Conservation (phyloP, 768 basidiomycete genomes). For the Ramaria sp. region DNA sequence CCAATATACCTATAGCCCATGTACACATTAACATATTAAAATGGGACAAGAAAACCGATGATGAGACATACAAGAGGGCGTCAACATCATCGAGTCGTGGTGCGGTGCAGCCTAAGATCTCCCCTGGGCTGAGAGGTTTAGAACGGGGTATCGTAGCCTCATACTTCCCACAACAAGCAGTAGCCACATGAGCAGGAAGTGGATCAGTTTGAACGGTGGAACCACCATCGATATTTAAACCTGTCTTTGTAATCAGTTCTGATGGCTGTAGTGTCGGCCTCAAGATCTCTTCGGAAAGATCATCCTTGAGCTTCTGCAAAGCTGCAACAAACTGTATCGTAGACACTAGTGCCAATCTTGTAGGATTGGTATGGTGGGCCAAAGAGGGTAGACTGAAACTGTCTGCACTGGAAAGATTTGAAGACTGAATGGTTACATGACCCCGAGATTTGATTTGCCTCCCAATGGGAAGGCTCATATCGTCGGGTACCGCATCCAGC, state of each 20-base stretch:
- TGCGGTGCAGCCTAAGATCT: conserved; percentile 95
- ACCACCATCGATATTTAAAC: conserved; percentile 6
- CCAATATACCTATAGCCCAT: conserved; percentile 68
- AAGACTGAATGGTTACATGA: conserved; percentile 55
- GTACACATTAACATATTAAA: neutral
- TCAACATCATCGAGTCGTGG: conserved; percentile 73
- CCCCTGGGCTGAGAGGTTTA: conserved; percentile 91
- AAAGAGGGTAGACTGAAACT: conserved; percentile 3
- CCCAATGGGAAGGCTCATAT: conserved; percentile 35
- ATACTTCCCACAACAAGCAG: conserved; percentile 54
- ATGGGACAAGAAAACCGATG: conserved; percentile 2
- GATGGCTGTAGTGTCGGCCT: conserved; percentile 2
- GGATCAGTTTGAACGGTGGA: conserved; percentile 10
- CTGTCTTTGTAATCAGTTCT: neutral
- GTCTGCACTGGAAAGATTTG: conserved; percentile 6
- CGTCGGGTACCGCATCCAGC: conserved; percentile 37
- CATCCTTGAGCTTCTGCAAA: conserved; percentile 76
- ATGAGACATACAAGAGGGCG: conserved; percentile 75
- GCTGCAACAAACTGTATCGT: conserved; percentile 98
- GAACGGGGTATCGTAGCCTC: conserved; percentile 71
- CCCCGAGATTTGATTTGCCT: conserved; percentile 26
- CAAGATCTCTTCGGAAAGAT: conserved; percentile 40
- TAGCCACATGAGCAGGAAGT: neutral
- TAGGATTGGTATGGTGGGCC: conserved; percentile 28
- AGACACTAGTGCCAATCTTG: conserved; percentile 83